phyloP scores from a whole-genome alignment of 1,139 yeast genomes.

The Suhomyces maxii region DNA sequence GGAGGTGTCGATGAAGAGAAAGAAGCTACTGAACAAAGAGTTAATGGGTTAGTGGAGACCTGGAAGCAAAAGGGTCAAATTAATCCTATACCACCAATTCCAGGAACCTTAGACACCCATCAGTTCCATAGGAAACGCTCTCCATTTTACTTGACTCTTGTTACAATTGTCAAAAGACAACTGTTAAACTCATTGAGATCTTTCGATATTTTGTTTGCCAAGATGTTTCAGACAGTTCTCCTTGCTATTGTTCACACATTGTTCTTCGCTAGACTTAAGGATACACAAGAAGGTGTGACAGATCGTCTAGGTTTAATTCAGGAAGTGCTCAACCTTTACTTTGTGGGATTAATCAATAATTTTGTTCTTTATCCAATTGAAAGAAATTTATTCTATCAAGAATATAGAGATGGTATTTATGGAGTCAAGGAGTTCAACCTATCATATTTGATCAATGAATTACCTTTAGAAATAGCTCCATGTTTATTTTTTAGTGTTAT shows the following conservation, averaged over 20 bases:
- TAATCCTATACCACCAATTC: background rate
- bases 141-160: slow-evolving; percentile 24
- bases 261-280: slow-evolving; percentile 68
- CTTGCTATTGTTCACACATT: slow-evolving; percentile 67
- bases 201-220: slow-evolving; percentile 61
- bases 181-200: slow-evolving; percentile 55
- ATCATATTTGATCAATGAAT: slow-evolving; percentile 64
- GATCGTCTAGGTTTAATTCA: slow-evolving; percentile 77
- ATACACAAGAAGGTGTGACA: slow-evolving; percentile 55
- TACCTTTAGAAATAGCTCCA: slow-evolving; percentile 71
- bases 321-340: slow-evolving; percentile 70
- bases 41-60: slow-evolving; percentile 32
- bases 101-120: slow-evolving; percentile 5
- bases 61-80: slow-evolving; percentile 31
- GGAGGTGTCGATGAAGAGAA: slow-evolving; percentile 37
- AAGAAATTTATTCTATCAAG: slow-evolving; percentile 74
- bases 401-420: slow-evolving; percentile 71
- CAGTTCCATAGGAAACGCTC: slow-evolving; percentile 7
- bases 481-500: slow-evolving; percentile 59
- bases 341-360: slow-evolving; percentile 78
- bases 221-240: slow-evolving; percentile 66
- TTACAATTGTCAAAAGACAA: slow-evolving; percentile 35
- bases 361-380: slow-evolving; percentile 74
- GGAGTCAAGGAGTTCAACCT: slow-evolving; percentile 65
- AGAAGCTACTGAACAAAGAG: slow-evolving; percentile 29